Conservation (phyloP, 768 basidiomycete species). For the Podaxis pistillaris region DNA sequence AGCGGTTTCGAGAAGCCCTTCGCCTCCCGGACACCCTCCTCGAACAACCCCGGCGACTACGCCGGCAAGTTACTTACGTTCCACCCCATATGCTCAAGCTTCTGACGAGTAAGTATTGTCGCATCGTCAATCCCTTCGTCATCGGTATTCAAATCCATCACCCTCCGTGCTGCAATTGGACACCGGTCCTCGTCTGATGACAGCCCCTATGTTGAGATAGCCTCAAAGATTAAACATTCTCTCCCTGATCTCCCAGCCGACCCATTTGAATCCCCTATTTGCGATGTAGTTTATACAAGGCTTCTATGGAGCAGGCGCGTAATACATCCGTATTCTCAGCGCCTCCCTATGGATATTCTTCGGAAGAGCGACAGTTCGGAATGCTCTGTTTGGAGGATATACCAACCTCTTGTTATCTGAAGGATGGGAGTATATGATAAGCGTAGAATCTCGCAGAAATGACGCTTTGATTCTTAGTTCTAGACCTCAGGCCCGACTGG, state of each 20-base stretch:
- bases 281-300: too few species aligned
- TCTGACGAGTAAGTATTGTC: neutral
- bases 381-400: conserved; percentile 3
- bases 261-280: neutral
- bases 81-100: neutral
- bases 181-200: neutral
- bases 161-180: neutral
- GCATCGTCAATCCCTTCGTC: neutral
- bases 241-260: conserved; percentile 2
- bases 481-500: too few species aligned
- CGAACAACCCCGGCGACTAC: neutral
- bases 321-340: too few species aligned
- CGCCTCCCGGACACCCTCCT: neutral
- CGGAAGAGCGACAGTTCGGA: conserved; percentile 5
- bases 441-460: neutral
- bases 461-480: neutral
- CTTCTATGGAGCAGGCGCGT: too few species aligned
- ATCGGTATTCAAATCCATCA: neutral
- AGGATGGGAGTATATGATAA: conserved; percentile 17
- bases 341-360: conserved; percentile 14
- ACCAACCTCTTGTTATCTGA: conserved; percentile 17
- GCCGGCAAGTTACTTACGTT: neutral
- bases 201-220: neutral
- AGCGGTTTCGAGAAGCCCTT: neutral
- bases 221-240: neutral